Conservation (phyloP, 768 basidiomycete genomes). For the Termitomyces sp. region DNA sequence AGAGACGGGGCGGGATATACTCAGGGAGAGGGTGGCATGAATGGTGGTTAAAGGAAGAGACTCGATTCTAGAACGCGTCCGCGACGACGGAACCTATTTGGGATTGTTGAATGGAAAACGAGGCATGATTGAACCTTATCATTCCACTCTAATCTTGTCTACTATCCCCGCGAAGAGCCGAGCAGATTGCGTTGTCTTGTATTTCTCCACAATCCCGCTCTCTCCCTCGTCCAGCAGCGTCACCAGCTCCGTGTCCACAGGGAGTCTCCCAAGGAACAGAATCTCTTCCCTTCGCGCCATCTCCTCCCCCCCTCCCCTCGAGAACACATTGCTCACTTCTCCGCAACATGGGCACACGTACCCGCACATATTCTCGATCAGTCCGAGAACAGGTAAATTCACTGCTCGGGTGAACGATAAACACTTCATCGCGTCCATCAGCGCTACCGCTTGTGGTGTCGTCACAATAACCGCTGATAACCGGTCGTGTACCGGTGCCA, state of each 20-base stretch:
- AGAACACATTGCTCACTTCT: conserved; percentile 93
- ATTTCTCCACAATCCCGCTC: conserved; percentile 49
- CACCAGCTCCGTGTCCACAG: conserved; percentile 91
- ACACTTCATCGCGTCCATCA: conserved; percentile 94
- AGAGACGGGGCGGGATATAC: background rate
- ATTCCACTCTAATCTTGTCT: conserved; percentile 17
- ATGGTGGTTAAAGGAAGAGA: conserved; percentile 14
- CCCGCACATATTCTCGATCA: conserved; percentile 99
- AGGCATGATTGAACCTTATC: conserved; percentile 23
- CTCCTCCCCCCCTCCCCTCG: conserved; percentile 87
- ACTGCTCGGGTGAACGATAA: conserved; percentile 92
- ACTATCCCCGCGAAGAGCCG: conserved; percentile 64
- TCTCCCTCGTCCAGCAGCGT: conserved; percentile 73
- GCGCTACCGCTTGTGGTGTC: conserved; percentile 94
- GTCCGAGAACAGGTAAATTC: conserved; percentile 79
- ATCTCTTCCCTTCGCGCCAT: conserved; percentile 77
- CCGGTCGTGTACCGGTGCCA: conserved; percentile 76
- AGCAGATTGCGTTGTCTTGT: conserved; percentile 65
- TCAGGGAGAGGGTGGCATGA: conserved; percentile 8
- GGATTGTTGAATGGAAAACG: conserved; percentile 31
- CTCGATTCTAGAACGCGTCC: conserved; percentile 22
- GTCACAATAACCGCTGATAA: conserved; percentile 90
- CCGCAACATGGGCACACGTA: conserved; percentile 98
- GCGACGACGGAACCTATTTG: conserved; percentile 28
- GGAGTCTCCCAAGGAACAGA: conserved; percentile 81